Evolutionary conservation across 805 yeast genomes (phyloP).

Genomic region (Brettanomyces custersianus): DNA sequence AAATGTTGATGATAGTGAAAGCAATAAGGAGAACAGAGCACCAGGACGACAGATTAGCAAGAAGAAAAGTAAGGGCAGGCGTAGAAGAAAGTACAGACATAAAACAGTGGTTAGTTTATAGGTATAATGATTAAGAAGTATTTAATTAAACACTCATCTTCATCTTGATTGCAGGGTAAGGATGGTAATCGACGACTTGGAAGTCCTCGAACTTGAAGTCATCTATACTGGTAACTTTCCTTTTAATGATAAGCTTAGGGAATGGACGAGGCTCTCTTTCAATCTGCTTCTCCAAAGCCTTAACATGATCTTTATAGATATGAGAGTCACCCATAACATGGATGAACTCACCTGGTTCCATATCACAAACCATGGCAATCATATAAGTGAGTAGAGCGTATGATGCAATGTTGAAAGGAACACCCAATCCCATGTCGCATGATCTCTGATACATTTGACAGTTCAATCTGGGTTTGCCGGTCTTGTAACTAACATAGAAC

Average conservation of each 20-base stretch:
- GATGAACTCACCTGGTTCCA: slow-evolving; percentile 92
- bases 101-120: neutral
- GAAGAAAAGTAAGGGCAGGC: slow-evolving; percentile 11
- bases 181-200: slow-evolving; percentile 69
- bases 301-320: slow-evolving; percentile 87
- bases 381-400: slow-evolving; percentile 86
- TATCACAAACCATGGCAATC: slow-evolving; percentile 92
- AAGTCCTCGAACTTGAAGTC: slow-evolving; percentile 88
- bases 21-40: slow-evolving; percentile 7
- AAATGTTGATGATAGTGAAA: neutral
- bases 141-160: slow-evolving; percentile 82
- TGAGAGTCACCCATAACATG: slow-evolving; percentile 98
- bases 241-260: slow-evolving; percentile 67
- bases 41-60: slow-evolving; percentile 10
- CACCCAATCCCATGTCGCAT: slow-evolving; percentile 99
- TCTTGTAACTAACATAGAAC: slow-evolving; percentile 71
- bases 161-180: slow-evolving; percentile 82
- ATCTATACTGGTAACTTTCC: slow-evolving; percentile 66
- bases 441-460: slow-evolving; percentile 92
- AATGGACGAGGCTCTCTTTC: slow-evolving; percentile 66
- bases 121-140: neutral
- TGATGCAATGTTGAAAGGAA: slow-evolving; percentile 96
- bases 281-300: slow-evolving; percentile 77
- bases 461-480: slow-evolving; percentile 55
- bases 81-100: slow-evolving; percentile 14